These are phyloP conservation scores for Apostasia shenzhenica DNA, from an alignment of 106 monocot species.

Conservation along the genomic window DNA sequence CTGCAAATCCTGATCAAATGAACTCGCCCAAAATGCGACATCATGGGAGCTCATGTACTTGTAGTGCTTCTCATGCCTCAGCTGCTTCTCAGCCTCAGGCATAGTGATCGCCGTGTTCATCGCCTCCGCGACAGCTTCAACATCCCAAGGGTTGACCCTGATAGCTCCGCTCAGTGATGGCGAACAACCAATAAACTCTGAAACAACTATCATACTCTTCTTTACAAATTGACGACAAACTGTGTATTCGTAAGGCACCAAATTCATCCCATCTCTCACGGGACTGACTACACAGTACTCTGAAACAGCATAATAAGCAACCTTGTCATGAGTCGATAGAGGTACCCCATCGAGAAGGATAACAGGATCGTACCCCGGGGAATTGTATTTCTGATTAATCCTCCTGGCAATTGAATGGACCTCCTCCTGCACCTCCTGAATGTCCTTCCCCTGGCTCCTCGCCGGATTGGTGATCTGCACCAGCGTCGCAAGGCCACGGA, in stretches of 20 bases:
- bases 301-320: conserved; percentile 50
- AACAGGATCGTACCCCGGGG: conserved; percentile 33
- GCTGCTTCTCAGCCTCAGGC: conserved; percentile 40
- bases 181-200: conserved; percentile 60
- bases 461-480: conserved; percentile 61
- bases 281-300: conserved; percentile 54
- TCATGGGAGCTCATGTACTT: conserved; percentile 49
- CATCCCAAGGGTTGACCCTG: conserved; percentile 54
- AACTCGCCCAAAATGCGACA: conserved; percentile 59
- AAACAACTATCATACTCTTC: conserved; percentile 54
- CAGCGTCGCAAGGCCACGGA: conserved; percentile 30
- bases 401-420: conserved; percentile 30
- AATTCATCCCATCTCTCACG: conserved; percentile 62
- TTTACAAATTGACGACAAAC: conserved; percentile 31
- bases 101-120: conserved; percentile 46
- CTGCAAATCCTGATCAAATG: conserved; percentile 48
- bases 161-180: conserved; percentile 54
- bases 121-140: conserved; percentile 46
- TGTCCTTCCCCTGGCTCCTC: conserved; percentile 37
- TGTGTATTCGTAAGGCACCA: conserved; percentile 53
- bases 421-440: conserved; percentile 37
- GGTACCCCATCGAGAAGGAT: conserved; percentile 31
- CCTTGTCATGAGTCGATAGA: conserved; percentile 35
- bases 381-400: conserved; percentile 38
- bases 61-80: conserved; percentile 56